Conservation (phyloP, 2,329 filamentous ascomycete genomes). For the Mollisia scopiformis region DNA sequence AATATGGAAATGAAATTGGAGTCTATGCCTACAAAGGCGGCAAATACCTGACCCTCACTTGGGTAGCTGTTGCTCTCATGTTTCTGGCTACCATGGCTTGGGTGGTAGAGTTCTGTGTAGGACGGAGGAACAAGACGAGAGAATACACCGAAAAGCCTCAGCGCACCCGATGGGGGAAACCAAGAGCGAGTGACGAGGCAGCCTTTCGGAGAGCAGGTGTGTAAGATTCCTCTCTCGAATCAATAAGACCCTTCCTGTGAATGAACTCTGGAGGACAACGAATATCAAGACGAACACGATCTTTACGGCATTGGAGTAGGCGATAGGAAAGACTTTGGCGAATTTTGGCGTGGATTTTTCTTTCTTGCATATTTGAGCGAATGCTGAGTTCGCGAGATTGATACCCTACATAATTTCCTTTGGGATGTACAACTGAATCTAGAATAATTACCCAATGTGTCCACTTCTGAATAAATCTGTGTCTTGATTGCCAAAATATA, state of each 20-base stretch:
- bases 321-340: neutral
- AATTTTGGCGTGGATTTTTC: neutral
- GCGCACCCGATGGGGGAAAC: slow-evolving; percentile 1
- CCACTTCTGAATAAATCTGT: too few relatives aligned
- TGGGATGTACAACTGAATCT: neutral
- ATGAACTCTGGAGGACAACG: neutral
- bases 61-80: slow-evolving; percentile 55
- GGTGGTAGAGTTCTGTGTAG: slow-evolving; percentile 33
- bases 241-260: neutral
- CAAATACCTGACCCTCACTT: slow-evolving; percentile 62
- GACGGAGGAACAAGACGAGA: slow-evolving; percentile 22
- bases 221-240: slow-evolving; percentile 2
- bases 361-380: neutral
- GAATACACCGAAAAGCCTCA: slow-evolving; percentile 32
- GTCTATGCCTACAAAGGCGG: slow-evolving; percentile 45
- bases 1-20: slow-evolving; percentile 36
- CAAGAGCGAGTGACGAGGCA: slow-evolving; percentile 27
- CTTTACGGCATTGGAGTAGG: neutral
- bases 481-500: too few relatives aligned
- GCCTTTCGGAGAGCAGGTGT: slow-evolving; percentile 26
- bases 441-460: too few relatives aligned
- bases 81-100: slow-evolving; percentile 37
- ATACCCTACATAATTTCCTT: slow-evolving; percentile 8
- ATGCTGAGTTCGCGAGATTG: neutral
- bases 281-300: neutral